Conservation (phyloP, 2,329 filamentous ascomycete species). For the Beauveria medogensis region DNA sequence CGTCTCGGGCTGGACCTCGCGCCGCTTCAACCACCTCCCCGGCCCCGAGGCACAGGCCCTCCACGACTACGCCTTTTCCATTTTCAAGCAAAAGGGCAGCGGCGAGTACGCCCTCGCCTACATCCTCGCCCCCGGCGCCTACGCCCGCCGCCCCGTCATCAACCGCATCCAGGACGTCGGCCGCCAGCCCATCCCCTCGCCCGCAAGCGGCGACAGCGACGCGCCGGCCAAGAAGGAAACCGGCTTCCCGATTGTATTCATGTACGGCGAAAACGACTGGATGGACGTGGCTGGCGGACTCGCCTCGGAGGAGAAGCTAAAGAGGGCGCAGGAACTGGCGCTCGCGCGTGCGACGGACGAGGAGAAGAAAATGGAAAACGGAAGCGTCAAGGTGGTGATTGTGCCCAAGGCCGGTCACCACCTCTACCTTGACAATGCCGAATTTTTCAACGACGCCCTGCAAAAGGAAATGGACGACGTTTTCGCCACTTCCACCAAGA, state of each 20-base stretch:
- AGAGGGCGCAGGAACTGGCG: slow-evolving; percentile 53
- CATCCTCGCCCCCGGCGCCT: slow-evolving; percentile 86
- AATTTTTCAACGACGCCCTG: slow-evolving; percentile 48
- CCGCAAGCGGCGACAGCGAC: slow-evolving; percentile 14
- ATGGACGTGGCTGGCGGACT: slow-evolving; percentile 89
- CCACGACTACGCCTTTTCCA: slow-evolving; percentile 88
- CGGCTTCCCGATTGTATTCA: slow-evolving; percentile 77
- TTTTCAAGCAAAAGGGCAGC: slow-evolving; percentile 86
- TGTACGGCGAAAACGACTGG: slow-evolving; percentile 98
- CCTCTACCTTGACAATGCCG: slow-evolving; percentile 51
- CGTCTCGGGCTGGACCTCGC: slow-evolving; percentile 89
- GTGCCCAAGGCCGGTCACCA: slow-evolving; percentile 56
- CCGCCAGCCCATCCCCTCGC: slow-evolving; percentile 48
- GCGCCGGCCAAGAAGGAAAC: slow-evolving; percentile 38
- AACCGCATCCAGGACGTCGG: slow-evolving; percentile 80
- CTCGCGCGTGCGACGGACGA: slow-evolving; percentile 56
- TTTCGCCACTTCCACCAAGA: slow-evolving; percentile 19
- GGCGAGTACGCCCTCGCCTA: slow-evolving; percentile 93
- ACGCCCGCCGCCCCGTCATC: slow-evolving; percentile 80
- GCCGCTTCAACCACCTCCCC: slow-evolving; percentile 85
- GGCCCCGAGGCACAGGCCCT: slow-evolving; percentile 71
- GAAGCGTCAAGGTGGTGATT: slow-evolving; percentile 73
- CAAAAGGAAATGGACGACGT: slow-evolving; percentile 47
- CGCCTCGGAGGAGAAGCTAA: slow-evolving; percentile 71
- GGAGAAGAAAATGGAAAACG: slow-evolving; percentile 65